Evolutionary conservation across 208 protist species (phyloP), one percentile per base, ranked within the genome.

Genomic region (Phytomonas sp.): DNA sequence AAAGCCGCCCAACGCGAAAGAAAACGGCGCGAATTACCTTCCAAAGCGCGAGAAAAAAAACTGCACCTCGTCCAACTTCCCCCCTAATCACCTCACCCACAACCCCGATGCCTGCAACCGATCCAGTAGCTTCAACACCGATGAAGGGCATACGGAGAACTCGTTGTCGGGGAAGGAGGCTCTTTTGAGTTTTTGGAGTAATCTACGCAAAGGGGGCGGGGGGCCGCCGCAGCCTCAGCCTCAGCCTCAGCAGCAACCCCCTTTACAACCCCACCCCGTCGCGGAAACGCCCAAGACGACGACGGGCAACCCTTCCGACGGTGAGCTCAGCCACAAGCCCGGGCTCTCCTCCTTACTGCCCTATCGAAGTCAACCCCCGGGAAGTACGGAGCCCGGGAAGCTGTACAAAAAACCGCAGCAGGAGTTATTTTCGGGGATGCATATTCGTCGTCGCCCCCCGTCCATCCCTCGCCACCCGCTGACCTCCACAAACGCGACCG

Each of bases 401-500:
- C 20, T 51, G 13, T 51, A 74, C 34, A 70, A 76, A 36, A 60
- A 72, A 20, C 26, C 68, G 29, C 69, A 51, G 61, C 60, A 82
- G 37, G 71, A 75, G 4, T 70, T 90, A 40, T 74, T 85, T 23
- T 93, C 88, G 28, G 88, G 86, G 46, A 83, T 84, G n/a, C 85
- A 91, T 70, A 92, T 92, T 56, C 75, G 81, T 28, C 82, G 91
- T 28, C 81, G 85, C 0, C 87, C 84, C 13, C 87, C 77, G 51
- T 91, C 86, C 6, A 78, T 84, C 28, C 76, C 74, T 13, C 77
- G 73, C 40, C 13, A 51, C 13, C 13, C 40, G 40, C 7, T 51
- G n/a, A n/a, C n/a, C n/a, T n/a, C n/a, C n/a, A n/a, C n/a, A 29
- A 67, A 68, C 20, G 46, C 32, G 31, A 33, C 28, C 28, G 64